Evolutionary conservation across 1,139 yeast species (phyloP).

Genomic region (Saccharomyces pastorianus): DNA sequence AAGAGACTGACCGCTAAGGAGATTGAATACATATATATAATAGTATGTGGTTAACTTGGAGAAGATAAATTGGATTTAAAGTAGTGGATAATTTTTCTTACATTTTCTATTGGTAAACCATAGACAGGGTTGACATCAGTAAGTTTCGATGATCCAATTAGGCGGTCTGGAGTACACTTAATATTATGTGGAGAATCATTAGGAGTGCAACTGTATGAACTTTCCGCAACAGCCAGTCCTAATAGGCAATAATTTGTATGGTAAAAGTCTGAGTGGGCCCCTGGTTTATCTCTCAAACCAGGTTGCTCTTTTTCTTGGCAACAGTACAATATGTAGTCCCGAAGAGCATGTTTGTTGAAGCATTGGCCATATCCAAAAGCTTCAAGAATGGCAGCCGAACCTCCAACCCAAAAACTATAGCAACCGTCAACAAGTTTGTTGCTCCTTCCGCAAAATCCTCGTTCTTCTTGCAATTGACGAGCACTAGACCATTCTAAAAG

Average conservation of each 20-base stretch:
- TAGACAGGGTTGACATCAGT: constrained; percentile 52
- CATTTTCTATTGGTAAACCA: constrained; percentile 42
- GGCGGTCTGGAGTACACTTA: constrained; percentile 10
- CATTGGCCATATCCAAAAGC: constrained; percentile 30
- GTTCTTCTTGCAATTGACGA: constrained; percentile 66
- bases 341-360: constrained; percentile 49
- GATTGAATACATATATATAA: neutral
- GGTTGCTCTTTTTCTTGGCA: constrained; percentile 58
- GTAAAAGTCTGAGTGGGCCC: constrained; percentile 70
- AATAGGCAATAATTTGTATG: constrained; percentile 81
- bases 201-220: constrained; percentile 27
- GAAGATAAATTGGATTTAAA: constrained; percentile 16
- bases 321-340: constrained; percentile 62
- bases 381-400: constrained; percentile 51
- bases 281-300: constrained; percentile 87
- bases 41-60: neutral
- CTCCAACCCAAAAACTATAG: constrained; percentile 94
- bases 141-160: constrained; percentile 17
- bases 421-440: constrained; percentile 95
- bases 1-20: neutral
- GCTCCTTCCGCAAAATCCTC: constrained; percentile 83
- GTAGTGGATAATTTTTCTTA: constrained; percentile 12
- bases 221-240: constrained; percentile 68
- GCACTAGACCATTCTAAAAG: constrained; percentile 58
- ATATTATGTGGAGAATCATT: constrained; percentile 23